Evolutionary conservation across 2,329 filamentous ascomycete genomes (phyloP).

Genomic region (Thelonectria discophora): DNA sequence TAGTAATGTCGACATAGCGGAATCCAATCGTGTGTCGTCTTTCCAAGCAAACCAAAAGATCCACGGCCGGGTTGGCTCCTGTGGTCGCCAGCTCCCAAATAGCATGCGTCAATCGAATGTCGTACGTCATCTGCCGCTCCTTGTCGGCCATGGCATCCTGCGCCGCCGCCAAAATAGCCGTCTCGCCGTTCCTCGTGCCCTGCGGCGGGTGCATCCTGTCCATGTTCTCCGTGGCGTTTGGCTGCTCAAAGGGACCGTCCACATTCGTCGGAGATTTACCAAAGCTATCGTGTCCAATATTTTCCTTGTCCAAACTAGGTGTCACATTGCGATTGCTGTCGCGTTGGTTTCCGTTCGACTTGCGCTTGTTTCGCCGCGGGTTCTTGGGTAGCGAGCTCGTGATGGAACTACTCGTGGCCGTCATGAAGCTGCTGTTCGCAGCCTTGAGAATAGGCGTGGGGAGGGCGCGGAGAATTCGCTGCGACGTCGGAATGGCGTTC

Average conservation of each 20-base stretch:
- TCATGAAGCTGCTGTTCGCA: constrained; percentile 96
- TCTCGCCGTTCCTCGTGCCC: constrained; percentile 38
- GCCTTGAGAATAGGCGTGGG: constrained; percentile 92
- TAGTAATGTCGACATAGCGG: constrained; percentile 93
- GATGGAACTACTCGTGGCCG: constrained; percentile 86
- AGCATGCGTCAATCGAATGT: constrained; percentile 85
- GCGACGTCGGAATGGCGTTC: constrained; percentile 88
- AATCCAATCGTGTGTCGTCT: constrained; percentile 92
- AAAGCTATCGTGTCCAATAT: constrained; percentile 45
- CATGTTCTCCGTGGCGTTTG: constrained; percentile 57
- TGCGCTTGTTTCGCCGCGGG: constrained; percentile 68
- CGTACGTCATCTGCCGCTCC: constrained; percentile 79
- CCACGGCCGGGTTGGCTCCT: constrained; percentile 91
- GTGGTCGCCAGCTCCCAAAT: constrained; percentile 95
- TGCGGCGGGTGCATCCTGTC: constrained; percentile 53
- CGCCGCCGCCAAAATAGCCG: constrained; percentile 57
- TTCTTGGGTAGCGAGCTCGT: constrained; percentile 79
- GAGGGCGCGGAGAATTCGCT: constrained; percentile 87
- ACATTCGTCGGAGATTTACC: constrained; percentile 40
- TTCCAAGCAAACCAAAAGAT: constrained; percentile 91
- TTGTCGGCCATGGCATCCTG: constrained; percentile 72
- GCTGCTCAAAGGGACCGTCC: constrained; percentile 35
- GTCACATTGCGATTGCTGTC: constrained; percentile 49
- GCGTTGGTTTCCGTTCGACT: constrained; percentile 55
- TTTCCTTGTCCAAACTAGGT: constrained; percentile 61